Base-by-base conservation (phyloP, 495 filamentous ascomycete genomes). In the Aspergillus haitiensis region DNA sequence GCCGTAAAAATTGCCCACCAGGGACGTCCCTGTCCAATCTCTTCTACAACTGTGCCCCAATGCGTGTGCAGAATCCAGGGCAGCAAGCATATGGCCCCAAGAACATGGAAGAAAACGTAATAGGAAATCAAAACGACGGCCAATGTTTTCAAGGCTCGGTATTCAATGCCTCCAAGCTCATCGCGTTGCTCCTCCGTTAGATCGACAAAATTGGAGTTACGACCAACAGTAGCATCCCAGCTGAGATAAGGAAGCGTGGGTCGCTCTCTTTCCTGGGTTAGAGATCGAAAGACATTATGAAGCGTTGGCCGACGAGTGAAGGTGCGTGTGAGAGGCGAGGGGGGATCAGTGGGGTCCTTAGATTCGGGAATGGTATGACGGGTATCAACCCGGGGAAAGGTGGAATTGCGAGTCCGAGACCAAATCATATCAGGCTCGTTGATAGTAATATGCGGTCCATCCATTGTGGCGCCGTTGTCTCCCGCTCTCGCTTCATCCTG, bases 1-100 rank as follows among this genome's bases (percentile, higher is more conserved):
- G 91, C 64, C 3, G 91, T 95, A 77, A 91, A 98, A 59, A 97
- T 85, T 5, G 82, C 92, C 92, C 93, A 98, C 93, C 93, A 98
- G 0, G 82, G 80, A 37, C 85, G 83, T 61, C 78, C 86, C 64
- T 88, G 73, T 5, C 87, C 88, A 65, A 74, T 80, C 3, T 58
- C 70, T 5, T 77, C 75, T n/a, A 97, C 82, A 40, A 90, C 64
- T 18, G 75, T 54, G 2, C 84, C 84, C 72, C 86, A 88, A 9
- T 67, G 72, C 5, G 77, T 61, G 2, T 78, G 75, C 53, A 90
- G 65, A 34, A 97, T 96, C 93, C 93, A 98, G 0, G 90, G 88
- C 4, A 89, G 54, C 16, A 94, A 69, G 52, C 84, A 79, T 42
- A 93, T 69, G 48, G 93, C 72, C 0, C 89, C 91, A n/a, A 96